A percentile compares a stretch with the other conserved stretches of the same genome.
These are phyloP conservation scores for Paramecium sexaurelia DNA, from an alignment of 73 alveolate genomes.

Conservation along the genomic window DNA sequence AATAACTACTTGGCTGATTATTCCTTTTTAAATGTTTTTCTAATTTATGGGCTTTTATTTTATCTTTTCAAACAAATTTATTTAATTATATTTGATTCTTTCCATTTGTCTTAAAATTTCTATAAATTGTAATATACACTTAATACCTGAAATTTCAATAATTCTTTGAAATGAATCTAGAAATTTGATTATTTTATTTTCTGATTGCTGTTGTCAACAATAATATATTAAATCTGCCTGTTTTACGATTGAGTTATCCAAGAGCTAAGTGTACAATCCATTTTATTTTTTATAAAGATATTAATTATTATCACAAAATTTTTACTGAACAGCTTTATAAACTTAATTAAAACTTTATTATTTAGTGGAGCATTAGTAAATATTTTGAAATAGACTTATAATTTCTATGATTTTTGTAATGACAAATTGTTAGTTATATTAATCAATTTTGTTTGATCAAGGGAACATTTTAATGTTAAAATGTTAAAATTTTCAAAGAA, in stretches of 20 bases:
- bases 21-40: neutral
- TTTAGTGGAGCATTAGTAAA: too few relatives aligned
- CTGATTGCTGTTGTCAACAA: neutral
- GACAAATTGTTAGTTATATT: too few relatives aligned
- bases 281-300: neutral
- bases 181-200: neutral
- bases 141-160: neutral
- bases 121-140: neutral
- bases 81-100: neutral
- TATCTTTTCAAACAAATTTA: neutral
- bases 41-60: neutral
- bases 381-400: too few relatives aligned
- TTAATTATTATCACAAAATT: neutral
- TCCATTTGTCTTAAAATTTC: neutral
- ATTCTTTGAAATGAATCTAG: neutral
- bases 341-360: neutral
- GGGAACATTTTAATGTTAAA: too few relatives aligned
- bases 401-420: too few relatives aligned
- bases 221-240: neutral
- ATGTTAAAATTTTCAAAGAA: too few relatives aligned
- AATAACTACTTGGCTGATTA: neutral
- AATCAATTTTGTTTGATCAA: too few relatives aligned
- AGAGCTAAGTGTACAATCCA: neutral
- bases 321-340: neutral
- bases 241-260: neutral